Base-by-base conservation (phyloP, 1,284 basidiomycete species). In the Porodaedalea pini region DNA sequence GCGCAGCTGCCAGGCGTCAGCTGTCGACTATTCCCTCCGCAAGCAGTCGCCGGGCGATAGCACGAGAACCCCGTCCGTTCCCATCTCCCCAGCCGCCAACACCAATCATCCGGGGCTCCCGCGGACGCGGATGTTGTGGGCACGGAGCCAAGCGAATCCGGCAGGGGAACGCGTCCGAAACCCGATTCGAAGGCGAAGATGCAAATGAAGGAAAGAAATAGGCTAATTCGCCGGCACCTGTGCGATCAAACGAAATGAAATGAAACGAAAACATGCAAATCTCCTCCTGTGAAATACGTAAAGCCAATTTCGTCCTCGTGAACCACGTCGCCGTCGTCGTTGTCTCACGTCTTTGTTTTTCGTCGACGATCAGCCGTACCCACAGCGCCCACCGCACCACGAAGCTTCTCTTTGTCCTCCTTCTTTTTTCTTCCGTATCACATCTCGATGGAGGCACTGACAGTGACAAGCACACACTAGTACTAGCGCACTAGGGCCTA, bases 11-110 rank as follows among this genome's bases (percentile, higher is more conserved):
- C 25, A 2, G 6, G 43, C 25, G 2, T 41, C n/a, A 19, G n/a
- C 40, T 41, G 40, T 17, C n/a, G 21, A 41, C 44, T 45, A 45
- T 45, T 45, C 44, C 25, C 44, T 45, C 44, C 44, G 44, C 44
- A 21, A 45, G 44, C 21, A 21, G 27, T 45, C 23, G 44, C 44
- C 17, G 43, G 19, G 19, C 44, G 44, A 45, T 45, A 45, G 32
- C 32, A 6, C 13, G 32, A 34, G 32, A 34, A n/a, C n/a, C n/a
- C n/a, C n/a, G n/a, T 31, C 41, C 13, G 21, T 7, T 2, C 19
- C 41, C 19, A 2, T 3, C 41, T 44, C 17, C 17, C 10, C 25
- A 7, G 13, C 21, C 25, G 4, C 45, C 7, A 45, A 25, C 45
- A 47, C 45, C 45, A 47, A 47, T 47, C 45, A 31, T 25, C 25